Evolutionary conservation across 2,329 filamentous ascomycete species (phyloP).

Genomic region (Neofusicoccum umdonicola): DNA sequence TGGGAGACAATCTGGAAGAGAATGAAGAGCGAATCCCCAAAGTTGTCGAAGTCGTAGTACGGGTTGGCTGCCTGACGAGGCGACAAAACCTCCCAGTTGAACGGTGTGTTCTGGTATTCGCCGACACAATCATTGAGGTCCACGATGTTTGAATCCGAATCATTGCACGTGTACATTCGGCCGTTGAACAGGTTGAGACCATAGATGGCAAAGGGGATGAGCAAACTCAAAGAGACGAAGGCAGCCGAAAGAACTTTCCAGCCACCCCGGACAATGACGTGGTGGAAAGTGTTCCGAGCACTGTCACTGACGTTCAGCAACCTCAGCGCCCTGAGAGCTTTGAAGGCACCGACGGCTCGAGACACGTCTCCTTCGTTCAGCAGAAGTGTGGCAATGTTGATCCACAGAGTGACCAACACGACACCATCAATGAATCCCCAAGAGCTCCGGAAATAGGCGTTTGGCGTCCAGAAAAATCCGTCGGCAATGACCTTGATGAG

Average conservation of each 20-base stretch:
- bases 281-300: conserved; percentile 93
- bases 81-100: conserved; percentile 79
- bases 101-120: conserved; percentile 76
- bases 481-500: conserved; percentile 92
- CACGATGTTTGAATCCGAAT: conserved; percentile 55
- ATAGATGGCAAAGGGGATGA: conserved; percentile 96
- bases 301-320: conserved; percentile 95
- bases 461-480: conserved; percentile 93
- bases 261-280: conserved; percentile 87
- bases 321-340: conserved; percentile 86
- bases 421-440: conserved; percentile 96
- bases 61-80: conserved; percentile 79
- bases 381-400: conserved; percentile 84
- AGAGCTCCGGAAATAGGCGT: conserved; percentile 92
- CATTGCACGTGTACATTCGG: conserved; percentile 77
- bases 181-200: conserved; percentile 91
- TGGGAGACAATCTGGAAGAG: conserved; percentile 99
- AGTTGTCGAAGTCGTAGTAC: conserved; percentile 91
- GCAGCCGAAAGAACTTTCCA: conserved; percentile 94
- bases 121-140: conserved; percentile 74
- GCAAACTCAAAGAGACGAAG: conserved; percentile 87
- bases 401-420: conserved; percentile 90
- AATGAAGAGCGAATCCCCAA: conserved; percentile 89
- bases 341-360: conserved; percentile 91
- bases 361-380: conserved; percentile 81